Conservation (phyloP, 2,329 filamentous ascomycete genomes). For the Fusarium foetens region DNA sequence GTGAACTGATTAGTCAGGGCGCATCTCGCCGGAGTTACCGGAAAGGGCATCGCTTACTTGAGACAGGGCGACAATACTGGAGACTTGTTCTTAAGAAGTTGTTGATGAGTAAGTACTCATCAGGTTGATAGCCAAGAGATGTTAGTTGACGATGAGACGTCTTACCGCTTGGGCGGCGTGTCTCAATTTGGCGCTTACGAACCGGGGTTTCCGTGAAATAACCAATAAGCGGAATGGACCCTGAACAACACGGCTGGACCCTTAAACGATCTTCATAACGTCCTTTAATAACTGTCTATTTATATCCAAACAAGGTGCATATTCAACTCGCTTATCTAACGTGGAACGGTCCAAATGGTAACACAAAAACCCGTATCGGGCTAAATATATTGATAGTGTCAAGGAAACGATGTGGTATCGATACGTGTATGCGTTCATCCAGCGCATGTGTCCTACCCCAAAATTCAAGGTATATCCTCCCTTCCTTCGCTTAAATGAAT, state of each 20-base stretch:
- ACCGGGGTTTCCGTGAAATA: neutral
- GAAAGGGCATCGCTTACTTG: neutral
- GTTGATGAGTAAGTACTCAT: neutral
- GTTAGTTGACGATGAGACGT: neutral
- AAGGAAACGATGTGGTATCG: constrained; percentile 44
- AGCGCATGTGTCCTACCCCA: constrained; percentile 33
- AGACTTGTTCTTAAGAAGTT: neutral
- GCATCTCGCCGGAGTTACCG: neutral
- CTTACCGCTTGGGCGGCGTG: neutral
- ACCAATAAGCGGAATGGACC: neutral
- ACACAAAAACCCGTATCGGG: constrained; percentile 4
- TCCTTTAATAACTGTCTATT: neutral
- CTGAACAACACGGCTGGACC: neutral
- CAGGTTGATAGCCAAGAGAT: neutral
- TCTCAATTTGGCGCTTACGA: constrained; percentile 15
- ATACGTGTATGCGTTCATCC: constrained; percentile 37
- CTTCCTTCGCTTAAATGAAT: constrained; percentile 7
- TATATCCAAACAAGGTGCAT: neutral
- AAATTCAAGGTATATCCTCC: constrained; percentile 36
- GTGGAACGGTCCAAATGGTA: neutral
- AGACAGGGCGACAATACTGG: neutral
- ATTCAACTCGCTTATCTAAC: neutral
- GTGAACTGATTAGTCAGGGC: neutral
- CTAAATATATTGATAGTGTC: constrained; percentile 20
- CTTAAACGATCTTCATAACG: neutral